Evolutionary conservation across 2,329 filamentous ascomycete genomes (phyloP), one percentile per base, ranked within the genome.

Genomic region (Penicillium sp.): DNA sequence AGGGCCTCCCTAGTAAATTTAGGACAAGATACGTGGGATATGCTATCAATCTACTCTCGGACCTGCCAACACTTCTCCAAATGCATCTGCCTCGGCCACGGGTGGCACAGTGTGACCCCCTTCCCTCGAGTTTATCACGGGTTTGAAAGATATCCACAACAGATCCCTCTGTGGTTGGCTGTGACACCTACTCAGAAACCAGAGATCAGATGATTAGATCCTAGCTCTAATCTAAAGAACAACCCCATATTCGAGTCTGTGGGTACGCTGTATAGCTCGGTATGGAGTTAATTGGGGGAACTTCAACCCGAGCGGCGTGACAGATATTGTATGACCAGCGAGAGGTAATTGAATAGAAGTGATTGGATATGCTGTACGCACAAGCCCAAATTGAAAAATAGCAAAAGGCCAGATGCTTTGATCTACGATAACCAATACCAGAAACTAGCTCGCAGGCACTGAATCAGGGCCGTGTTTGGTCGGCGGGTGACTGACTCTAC

Each of bases 61-160:
- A 46, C 40, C 33, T n/a, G 33, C 33, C 15, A 7, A 47, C n/a
- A 40, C 15, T 48, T 9, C 25, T 6, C 4, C 17, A 49, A 31
- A 33, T 42, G 15, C 9, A 23, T 41, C 19, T 41, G 25, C 25
- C 51, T 33, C 19, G 33, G 33, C 27, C 9, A 31, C 3, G 13
- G 37, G 45, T 55, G 27, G 27, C 23, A 58, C 49, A 38, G 42
- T 54, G 50, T 58, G 43, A 50, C 55, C 25, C 10, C 9, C 37
- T 31, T 31, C 5, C 45, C 31, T 33, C 7, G 43, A 41, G 8
- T 10, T 33, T 17, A 35, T 53, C 33, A 53, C 17, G 25, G 35
- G 37, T n/a, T 41, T 38, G 4, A 6, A 47, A 13, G n/a, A 19
- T 2, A 42, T 54, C 47, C 29, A 38, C 49, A 27, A 35, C 12